A percentile compares a stretch with the other conserved stretches of the same genome.
phyloP scores from a whole-genome alignment of 805 yeast genomes.

The Saccharomycopsis sp. region DNA sequence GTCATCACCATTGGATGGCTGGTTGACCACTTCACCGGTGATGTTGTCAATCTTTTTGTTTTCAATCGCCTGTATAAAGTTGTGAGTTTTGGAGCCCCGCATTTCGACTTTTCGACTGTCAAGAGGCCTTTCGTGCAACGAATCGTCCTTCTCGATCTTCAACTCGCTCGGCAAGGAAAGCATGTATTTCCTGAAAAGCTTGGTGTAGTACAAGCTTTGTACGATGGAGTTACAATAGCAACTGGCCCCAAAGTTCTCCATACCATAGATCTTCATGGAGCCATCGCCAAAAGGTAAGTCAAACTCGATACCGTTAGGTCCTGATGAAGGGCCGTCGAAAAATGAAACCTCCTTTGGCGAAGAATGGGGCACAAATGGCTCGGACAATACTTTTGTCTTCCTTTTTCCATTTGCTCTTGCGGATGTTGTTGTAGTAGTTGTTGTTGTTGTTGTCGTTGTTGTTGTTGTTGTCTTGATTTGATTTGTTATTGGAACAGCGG shows the following conservation, averaged over 20 bases:
- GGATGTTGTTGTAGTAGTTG: no score
- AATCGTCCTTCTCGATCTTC: not conserved
- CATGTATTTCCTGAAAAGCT: conserved; percentile 52
- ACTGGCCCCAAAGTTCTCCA: conserved; percentile 83
- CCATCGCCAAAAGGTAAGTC: conserved; percentile 54
- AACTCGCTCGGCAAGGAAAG: conserved; percentile 38
- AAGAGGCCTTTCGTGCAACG: not conserved
- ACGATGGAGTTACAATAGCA: conserved; percentile 91
- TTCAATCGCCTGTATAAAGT: conserved; percentile 24
- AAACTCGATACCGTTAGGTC: conserved; percentile 1
- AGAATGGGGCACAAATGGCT: conserved; percentile 2
- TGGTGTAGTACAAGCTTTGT: conserved; percentile 76
- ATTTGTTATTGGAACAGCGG: no score
- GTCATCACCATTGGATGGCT: conserved; percentile 1
- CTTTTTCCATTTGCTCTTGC: not conserved
- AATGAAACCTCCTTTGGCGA: not conserved
- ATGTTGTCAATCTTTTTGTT: conserved; percentile 6
- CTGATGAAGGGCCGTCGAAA: not conserved
- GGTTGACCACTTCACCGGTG: not conserved
- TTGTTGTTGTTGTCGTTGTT: no score
- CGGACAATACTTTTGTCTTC: not conserved
- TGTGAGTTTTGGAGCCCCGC: conserved; percentile 35
- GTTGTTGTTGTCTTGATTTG: no score
- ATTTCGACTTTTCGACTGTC: conserved; percentile 31
- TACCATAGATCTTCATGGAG: conserved; percentile 60